phyloP scores from a whole-genome alignment of 129 eudicot genomes.

The Tagetes erecta region DNA sequence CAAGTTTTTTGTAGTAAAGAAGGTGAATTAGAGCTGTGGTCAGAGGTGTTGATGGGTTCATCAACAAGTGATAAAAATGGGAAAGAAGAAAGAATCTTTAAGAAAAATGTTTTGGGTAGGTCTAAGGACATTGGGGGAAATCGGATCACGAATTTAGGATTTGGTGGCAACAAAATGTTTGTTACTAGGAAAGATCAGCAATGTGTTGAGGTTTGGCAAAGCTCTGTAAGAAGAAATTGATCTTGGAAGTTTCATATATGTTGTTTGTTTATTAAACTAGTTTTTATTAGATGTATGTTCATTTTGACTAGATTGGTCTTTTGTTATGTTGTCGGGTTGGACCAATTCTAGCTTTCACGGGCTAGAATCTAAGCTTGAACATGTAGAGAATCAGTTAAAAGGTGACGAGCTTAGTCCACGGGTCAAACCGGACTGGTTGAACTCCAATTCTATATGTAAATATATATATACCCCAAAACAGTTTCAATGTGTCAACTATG shows the following conservation, averaged over 20 bases:
- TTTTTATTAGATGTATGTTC: neutral
- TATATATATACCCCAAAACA: too few relatives aligned
- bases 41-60: slow-evolving; percentile 67
- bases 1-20: slow-evolving; percentile 86
- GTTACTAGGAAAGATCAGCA: slow-evolving; percentile 89
- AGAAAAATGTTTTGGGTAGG: slow-evolving; percentile 77
- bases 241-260: neutral
- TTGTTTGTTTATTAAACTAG: neutral
- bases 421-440: neutral
- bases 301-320: slow-evolving; percentile 1
- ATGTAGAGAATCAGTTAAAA: neutral
- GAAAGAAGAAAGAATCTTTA: slow-evolving; percentile 53
- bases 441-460: too few relatives aligned
- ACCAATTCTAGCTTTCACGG: neutral
- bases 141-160: slow-evolving; percentile 57
- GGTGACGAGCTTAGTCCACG: neutral
- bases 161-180: slow-evolving; percentile 98
- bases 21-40: slow-evolving; percentile 83
- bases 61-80: slow-evolving; percentile 25
- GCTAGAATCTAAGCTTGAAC: neutral
- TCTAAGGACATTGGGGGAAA: slow-evolving; percentile 64
- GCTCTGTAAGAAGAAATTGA: slow-evolving; percentile 59
- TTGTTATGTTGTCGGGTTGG: neutral
- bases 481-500: too few relatives aligned
- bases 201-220: slow-evolving; percentile 87